These are phyloP conservation scores for Ilyonectria sp. DNA, from an alignment of 2,329 filamentous ascomycete genomes.

Conservation along the genomic window DNA sequence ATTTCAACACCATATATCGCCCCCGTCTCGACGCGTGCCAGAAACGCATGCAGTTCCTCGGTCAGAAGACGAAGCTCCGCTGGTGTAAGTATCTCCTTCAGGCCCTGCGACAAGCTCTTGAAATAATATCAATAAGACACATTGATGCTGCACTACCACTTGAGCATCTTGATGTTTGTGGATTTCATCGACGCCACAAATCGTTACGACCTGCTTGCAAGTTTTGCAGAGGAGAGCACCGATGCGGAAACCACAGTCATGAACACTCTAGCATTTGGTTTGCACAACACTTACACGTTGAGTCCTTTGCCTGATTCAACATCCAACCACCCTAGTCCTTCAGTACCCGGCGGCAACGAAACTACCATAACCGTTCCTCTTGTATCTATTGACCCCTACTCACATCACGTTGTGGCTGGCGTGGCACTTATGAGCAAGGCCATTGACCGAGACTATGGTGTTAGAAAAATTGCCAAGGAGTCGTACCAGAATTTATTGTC, in stretches of 20 bases:
- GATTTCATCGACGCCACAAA: conserved; percentile 51
- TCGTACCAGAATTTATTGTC: conserved; percentile 46
- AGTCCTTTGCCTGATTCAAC: not conserved
- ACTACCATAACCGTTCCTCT: conserved; percentile 45
- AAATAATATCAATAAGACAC: conserved; percentile 42
- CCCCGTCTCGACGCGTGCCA: conserved; percentile 50
- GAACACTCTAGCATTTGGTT: conserved; percentile 51
- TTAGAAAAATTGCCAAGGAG: conserved; percentile 45
- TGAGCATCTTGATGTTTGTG: conserved; percentile 51
- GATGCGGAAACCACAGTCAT: conserved; percentile 52
- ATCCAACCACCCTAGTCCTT: too few relatives aligned
- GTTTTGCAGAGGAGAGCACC: conserved; percentile 41
- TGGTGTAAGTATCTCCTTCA: conserved; percentile 47
- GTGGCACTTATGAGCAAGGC: conserved; percentile 50
- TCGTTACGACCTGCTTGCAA: conserved; percentile 45
- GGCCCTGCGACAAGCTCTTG: too few relatives aligned
- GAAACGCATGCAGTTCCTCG: conserved; percentile 50
- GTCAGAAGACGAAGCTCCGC: conserved; percentile 50
- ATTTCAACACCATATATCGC: conserved; percentile 49
- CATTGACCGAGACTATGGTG: conserved; percentile 47
- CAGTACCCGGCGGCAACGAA: not conserved
- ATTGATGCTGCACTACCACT: conserved; percentile 53
- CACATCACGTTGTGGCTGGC: conserved; percentile 51
- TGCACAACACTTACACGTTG: conserved; percentile 47
- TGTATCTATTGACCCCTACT: conserved; percentile 52